Base-by-base conservation (phyloP, 306 rosid species). In the Prunus davidiana region DNA sequence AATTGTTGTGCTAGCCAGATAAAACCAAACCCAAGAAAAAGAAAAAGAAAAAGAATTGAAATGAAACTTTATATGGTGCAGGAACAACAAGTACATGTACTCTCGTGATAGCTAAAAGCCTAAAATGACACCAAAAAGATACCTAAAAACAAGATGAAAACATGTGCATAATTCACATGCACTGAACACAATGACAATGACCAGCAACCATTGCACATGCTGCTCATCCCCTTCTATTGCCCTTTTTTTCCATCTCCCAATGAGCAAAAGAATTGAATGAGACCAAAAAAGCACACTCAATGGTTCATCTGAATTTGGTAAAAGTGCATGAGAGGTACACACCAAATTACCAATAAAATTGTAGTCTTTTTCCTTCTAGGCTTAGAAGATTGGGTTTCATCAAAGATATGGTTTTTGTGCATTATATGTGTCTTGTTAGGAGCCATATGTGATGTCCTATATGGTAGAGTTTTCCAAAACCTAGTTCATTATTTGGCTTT, bases 381-480 rank as follows among this genome's bases (percentile, higher is more conserved):
- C 28, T 62, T 28, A 8, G 12, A 62, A 0, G 45, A 62, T 15
- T 28, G 20, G 45, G 14, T 30, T 62, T 12, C 9, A 28, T 19
- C 3, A 62, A 24, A 60, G 34, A 60, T 60, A 22, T 14, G 32
- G 10, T 24, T 60, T 60, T 13, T 61, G 38, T 15, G 4, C 12
- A 15, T 0, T 13, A 12, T 62, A 62, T 62, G 64, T 25, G 43
- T 62, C 67, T 3, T 8, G 3, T 64, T 34, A 64, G 47, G 49
- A 32, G 69, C 69, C 61, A 76, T 75, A 64, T 24, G 60, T 72
- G 76, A 38, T 34, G 76, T 73, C 16, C 55, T 4, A 69, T 1
- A 3, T 27, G 15, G 56, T 49, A 27, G 71, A 79, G 57, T 75
- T 71, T 83, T 81, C 82, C 25, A 74, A 64, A 3, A 66, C 71